Base-by-base conservation (phyloP, 371 early-diverging fungal genomes). In the Umbelopsis sp. region DNA sequence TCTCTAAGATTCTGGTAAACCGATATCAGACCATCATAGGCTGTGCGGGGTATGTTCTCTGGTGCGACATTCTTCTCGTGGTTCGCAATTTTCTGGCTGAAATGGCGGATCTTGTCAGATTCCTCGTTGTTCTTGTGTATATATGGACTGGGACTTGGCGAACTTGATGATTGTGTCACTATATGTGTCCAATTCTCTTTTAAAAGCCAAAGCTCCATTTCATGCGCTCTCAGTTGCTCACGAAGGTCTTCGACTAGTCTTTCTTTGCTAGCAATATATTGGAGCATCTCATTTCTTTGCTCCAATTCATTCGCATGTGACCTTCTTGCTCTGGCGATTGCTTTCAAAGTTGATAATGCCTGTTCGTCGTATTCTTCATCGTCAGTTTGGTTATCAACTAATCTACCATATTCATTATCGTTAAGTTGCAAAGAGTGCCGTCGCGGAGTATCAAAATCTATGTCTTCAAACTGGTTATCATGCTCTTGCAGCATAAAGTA, bases 381-480 rank as follows among this genome's bases (percentile, higher is more conserved):
- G 41, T 10, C 7, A 41, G 41, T 12, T 10, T 41, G 12, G 41
- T 41, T 41, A 41, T 41, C 41, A 41, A 10, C 12, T 41, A 7
- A 41, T 41, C 41, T 41, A 41, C 41, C 12, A 41, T 41, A 41
- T 41, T 12, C 41, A 51, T 4, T 51, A 51, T 51, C 52, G 24
- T 6, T 51, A 10, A 10, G 41, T n/a, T 25, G 52, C 11, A 9
- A 22, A 9, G 24, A 4, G 9, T 24, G 52, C 22, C 20, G 18
- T 24, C 29, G 32, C 57, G 57, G 57, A 57, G 57, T 14, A 57
- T 57, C 57, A 57, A 57, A 57, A 35, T 57, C 35, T 32, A 57
- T 57, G 35, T 57, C 57, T 35, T 57, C 57, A 57, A 35, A 35
- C 57, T 9, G 35, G 12, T 35, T 57, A 57, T 53, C 57, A 16